phyloP scores from a whole-genome alignment of 2,329 filamentous ascomycete genomes.

The Laburnicola sp. region DNA sequence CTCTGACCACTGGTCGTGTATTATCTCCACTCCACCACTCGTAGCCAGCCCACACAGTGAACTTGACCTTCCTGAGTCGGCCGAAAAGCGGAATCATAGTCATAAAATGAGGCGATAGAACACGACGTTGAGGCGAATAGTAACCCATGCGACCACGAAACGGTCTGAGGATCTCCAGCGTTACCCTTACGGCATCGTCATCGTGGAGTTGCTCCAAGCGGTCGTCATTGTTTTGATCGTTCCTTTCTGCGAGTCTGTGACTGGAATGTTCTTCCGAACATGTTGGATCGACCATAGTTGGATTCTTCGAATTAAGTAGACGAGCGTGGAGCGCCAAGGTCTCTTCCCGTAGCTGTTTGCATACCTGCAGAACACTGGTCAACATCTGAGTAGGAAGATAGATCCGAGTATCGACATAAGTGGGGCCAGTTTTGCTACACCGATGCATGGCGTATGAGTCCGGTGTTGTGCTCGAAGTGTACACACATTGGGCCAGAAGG shows the following conservation, averaged over 20 bases:
- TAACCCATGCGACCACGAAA: constrained; percentile 24
- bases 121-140: constrained; percentile 23
- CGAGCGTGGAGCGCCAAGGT: constrained; percentile 22
- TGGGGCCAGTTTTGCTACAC: constrained; percentile 4
- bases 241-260: constrained; percentile 14
- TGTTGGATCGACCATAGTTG: background rate
- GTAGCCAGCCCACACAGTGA: constrained; percentile 31
- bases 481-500: constrained; percentile 24
- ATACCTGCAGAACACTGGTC: constrained; percentile 26
- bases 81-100: constrained; percentile 26
- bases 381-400: constrained; percentile 27
- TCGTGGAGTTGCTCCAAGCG: constrained; percentile 26
- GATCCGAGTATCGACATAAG: constrained; percentile 35
- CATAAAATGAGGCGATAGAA: constrained; percentile 33
- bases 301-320: constrained; percentile 13
- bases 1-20: constrained; percentile 1
- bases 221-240: constrained; percentile 23
- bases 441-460: constrained; percentile 18
- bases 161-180: constrained; percentile 26
- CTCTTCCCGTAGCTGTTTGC: constrained; percentile 34
- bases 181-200: constrained; percentile 25
- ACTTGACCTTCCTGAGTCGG: constrained; percentile 21
- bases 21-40: constrained; percentile 28
- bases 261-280: constrained; percentile 8
- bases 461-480: constrained; percentile 23